These are phyloP conservation scores for Lycium ferocissimum DNA, from an alignment of 257 asterid genomes.

Conservation along the genomic window DNA sequence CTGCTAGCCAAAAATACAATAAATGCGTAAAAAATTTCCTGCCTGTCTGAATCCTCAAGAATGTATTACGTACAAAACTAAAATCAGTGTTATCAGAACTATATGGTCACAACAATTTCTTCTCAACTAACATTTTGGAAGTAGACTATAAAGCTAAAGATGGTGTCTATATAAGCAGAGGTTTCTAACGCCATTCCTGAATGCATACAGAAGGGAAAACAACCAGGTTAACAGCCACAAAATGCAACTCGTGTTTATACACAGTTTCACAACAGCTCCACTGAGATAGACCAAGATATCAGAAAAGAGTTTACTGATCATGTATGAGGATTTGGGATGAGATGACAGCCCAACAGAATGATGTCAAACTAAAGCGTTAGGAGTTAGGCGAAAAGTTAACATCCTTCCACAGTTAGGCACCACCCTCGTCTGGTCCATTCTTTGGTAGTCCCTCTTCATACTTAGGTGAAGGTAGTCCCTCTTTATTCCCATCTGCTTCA, in stretches of 20 bases:
- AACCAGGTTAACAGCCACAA: not conserved
- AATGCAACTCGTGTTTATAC: not conserved
- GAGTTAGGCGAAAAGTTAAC: not conserved
- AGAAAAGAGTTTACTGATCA: not conserved
- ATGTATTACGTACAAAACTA: constrained; percentile 14
- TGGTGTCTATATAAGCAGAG: constrained; percentile 1
- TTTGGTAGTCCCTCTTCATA: constrained; percentile 44
- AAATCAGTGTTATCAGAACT: not conserved
- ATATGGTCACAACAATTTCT: not conserved
- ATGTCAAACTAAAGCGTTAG: not conserved
- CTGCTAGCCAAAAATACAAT: not conserved
- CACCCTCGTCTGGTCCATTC: constrained; percentile 1
- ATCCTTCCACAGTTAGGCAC: not conserved
- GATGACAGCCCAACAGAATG: not conserved
- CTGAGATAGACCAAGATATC: constrained; percentile 9
- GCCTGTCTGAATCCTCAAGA: not conserved
- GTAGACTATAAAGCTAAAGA: not conserved
- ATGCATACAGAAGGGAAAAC: not conserved
- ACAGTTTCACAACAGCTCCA: not conserved
- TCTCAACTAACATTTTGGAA: not conserved
- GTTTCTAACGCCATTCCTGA: not conserved
- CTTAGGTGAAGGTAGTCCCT: constrained; percentile 43
- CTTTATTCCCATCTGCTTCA: constrained; percentile 14
- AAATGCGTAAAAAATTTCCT: not conserved
- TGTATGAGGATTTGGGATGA: not conserved